These are phyloP conservation scores for Verticillium isaacii DNA, from an alignment of 2,329 filamentous ascomycete genomes.

Conservation along the genomic window DNA sequence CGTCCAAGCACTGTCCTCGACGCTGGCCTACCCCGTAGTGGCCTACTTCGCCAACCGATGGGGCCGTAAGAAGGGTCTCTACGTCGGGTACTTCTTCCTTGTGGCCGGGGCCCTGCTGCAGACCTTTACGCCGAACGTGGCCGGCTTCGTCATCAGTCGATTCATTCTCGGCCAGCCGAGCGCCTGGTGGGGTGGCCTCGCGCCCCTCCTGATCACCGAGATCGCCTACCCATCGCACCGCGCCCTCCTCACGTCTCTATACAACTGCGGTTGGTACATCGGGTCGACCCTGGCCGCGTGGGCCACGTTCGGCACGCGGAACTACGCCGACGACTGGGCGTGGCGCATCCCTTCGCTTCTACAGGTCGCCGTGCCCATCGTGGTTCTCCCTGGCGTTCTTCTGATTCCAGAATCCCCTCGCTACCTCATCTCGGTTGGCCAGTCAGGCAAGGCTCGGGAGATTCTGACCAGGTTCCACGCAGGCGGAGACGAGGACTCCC, in stretches of 20 bases:
- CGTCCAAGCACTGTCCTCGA: slow-evolving; percentile 13
- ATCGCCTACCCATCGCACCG: slow-evolving; percentile 36
- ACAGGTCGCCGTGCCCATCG: slow-evolving; percentile 7
- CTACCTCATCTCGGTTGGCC: slow-evolving; percentile 5
- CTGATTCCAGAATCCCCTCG: slow-evolving; percentile 16
- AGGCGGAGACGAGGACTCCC: slow-evolving; percentile 31
- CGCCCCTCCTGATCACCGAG: slow-evolving; percentile 35
- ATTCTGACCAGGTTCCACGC: slow-evolving; percentile 35
- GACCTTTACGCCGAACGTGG: slow-evolving; percentile 18
- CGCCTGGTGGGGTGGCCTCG: slow-evolving; percentile 23
- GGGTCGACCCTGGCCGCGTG: slow-evolving; percentile 20
- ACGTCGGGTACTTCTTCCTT: slow-evolving; percentile 25
- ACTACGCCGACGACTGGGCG: slow-evolving; percentile 34
- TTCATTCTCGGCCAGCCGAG: slow-evolving; percentile 29
- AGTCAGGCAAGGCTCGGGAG: slow-evolving; percentile 21
- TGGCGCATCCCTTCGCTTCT: slow-evolving; percentile 43
- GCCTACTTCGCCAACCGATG: slow-evolving; percentile 26
- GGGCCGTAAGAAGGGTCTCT: slow-evolving; percentile 26
- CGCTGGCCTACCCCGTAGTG: slow-evolving; percentile 20
- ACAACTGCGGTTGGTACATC: slow-evolving; percentile 18
- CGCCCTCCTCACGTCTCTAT: slow-evolving; percentile 13
- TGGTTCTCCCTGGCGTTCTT: slow-evolving; percentile 7
- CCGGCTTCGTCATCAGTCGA: slow-evolving; percentile 26
- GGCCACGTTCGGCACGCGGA: slow-evolving; percentile 36
- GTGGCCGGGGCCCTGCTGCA: slow-evolving; percentile 22